These are phyloP conservation scores for Adansonia gregorii DNA, from an alignment of 441 rosid genomes.

Conservation along the genomic window DNA sequence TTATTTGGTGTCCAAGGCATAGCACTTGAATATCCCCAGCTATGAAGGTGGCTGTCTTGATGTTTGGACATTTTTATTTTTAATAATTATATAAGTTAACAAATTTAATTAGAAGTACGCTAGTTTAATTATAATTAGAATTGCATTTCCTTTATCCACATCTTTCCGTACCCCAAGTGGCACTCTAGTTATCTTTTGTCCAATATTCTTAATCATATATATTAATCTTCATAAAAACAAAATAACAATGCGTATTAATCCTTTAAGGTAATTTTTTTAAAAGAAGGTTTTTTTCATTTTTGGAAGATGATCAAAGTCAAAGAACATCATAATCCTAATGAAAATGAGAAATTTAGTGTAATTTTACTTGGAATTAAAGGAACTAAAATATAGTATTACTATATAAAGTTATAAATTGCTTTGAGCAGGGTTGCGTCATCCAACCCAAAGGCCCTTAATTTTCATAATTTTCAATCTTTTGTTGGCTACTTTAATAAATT, in stretches of 20 bases:
- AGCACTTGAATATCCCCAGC: constrained; percentile 20
- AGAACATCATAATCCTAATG: constrained; percentile 4
- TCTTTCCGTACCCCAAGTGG: constrained; percentile 1
- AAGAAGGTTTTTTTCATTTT: not conserved
- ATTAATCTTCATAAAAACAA: not conserved
- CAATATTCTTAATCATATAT: constrained; percentile 21
- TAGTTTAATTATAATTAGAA: not conserved
- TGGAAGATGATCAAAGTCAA: not conserved
- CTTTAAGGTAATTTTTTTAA: not conserved
- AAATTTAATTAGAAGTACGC: not conserved
- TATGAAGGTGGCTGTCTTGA: constrained; percentile 36
- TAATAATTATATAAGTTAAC: not conserved
- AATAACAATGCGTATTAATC: not conserved
- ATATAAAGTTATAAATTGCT: not conserved
- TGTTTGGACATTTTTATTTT: not conserved
- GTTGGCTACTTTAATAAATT: not conserved
- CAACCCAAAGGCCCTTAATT: not conserved
- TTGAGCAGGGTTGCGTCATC: not conserved
- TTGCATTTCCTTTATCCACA: not conserved
- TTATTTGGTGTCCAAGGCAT: constrained; percentile 44
- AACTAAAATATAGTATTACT: not conserved
- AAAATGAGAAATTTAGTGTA: not conserved
- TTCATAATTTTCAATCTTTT: not conserved
- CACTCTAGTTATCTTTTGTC: constrained; percentile 18
- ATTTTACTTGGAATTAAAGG: not conserved